Conservation (phyloP, 1,139 yeast genomes). For the Debaryomyces subglobosus region DNA sequence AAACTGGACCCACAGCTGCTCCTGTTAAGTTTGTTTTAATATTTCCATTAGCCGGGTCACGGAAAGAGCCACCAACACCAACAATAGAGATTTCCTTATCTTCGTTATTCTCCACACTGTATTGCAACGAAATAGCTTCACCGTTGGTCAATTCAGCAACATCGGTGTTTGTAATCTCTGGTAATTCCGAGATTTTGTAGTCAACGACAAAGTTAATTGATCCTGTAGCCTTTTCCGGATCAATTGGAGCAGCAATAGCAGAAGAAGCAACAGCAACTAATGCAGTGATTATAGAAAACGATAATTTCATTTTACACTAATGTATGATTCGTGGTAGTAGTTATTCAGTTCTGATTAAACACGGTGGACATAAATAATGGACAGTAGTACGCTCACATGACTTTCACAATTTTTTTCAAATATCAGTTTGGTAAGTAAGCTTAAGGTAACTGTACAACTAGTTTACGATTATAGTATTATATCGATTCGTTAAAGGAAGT, state of each 20-base stretch:
- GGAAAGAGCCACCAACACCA: constrained; percentile 76
- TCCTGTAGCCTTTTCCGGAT: constrained; percentile 13
- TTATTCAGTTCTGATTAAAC: background rate
- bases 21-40: constrained; percentile 64
- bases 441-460: background rate
- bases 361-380: constrained; percentile 7
- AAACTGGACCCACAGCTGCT: constrained; percentile 64
- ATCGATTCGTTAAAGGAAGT: background rate
- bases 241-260: constrained; percentile 23
- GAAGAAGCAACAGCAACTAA: constrained; percentile 21
- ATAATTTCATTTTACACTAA: constrained; percentile 19
- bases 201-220: constrained; percentile 44
- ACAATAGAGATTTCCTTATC: constrained; percentile 53
- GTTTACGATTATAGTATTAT: background rate
- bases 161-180: constrained; percentile 35
- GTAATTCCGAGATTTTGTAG: constrained; percentile 46
- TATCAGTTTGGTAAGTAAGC: constrained; percentile 1
- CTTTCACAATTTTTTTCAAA: background rate
- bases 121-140: constrained; percentile 57
- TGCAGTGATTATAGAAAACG: constrained; percentile 19
- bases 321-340: background rate
- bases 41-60: constrained; percentile 56
- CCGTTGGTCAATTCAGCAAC: constrained; percentile 52
- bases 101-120: constrained; percentile 62
- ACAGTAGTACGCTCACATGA: constrained; percentile 5